Percentiles rank a stretch among this genome's conserved stretches.
phyloP scores from a whole-genome alignment of 2,329 filamentous ascomycete genomes.

The Talaromyces sp. region DNA sequence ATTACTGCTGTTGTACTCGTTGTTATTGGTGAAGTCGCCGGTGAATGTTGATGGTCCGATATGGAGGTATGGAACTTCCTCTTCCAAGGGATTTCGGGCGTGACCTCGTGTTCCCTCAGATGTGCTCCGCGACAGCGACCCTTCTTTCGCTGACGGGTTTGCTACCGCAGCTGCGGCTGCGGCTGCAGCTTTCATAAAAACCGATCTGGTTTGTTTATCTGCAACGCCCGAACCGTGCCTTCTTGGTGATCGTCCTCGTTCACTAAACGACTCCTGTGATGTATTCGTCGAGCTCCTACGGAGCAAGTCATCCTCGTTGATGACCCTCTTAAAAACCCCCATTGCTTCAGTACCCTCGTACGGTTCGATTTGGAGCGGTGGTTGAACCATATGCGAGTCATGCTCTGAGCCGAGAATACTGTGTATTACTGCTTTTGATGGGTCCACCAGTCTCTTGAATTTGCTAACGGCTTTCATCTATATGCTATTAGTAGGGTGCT shows the following conservation, averaged over 20 bases:
- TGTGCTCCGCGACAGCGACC: constrained; percentile 35
- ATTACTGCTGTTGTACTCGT: neutral
- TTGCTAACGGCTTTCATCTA: constrained; percentile 87
- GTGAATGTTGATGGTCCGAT: constrained; percentile 62
- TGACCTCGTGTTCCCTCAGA: constrained; percentile 54
- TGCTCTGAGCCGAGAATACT: constrained; percentile 58
- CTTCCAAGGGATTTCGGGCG: constrained; percentile 61
- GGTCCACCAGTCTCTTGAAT: constrained; percentile 72
- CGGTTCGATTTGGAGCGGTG: constrained; percentile 51
- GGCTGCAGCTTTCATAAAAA: constrained; percentile 10
- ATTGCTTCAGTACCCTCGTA: constrained; percentile 35
- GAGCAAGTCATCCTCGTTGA: constrained; percentile 39
- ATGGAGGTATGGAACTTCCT: constrained; percentile 67
- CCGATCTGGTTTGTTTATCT: neutral
- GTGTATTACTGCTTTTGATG: constrained; percentile 55
- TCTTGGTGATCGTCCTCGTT: constrained; percentile 18
- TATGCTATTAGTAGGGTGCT: neutral
- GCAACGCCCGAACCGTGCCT: constrained; percentile 7
- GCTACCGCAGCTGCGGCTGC: constrained; percentile 14
- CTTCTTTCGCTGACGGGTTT: constrained; percentile 28
- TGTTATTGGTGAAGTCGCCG: constrained; percentile 21
- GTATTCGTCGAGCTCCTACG: constrained; percentile 9
- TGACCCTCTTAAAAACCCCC: constrained; percentile 50
- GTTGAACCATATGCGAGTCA: constrained; percentile 54
- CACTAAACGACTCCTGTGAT: constrained; percentile 3